A percentile compares a stretch with the other conserved stretches of the same genome.
These are phyloP conservation scores for Mucor saturninus DNA, from an alignment of 371 early-diverging fungal genomes.

Conservation along the genomic window DNA sequence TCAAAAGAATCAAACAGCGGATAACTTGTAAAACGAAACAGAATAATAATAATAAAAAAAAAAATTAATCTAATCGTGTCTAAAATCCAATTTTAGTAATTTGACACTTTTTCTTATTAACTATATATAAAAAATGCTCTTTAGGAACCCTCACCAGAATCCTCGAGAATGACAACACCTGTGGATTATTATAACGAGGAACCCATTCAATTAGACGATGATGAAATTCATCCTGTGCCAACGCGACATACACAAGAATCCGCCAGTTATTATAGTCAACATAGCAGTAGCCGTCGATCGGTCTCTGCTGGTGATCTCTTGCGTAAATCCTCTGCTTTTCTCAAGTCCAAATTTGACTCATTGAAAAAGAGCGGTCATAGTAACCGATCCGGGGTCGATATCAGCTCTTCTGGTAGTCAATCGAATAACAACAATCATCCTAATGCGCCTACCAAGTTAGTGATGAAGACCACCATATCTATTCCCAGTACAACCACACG, in stretches of 20 bases:
- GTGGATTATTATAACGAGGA: conserved; percentile 12
- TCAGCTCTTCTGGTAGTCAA: conserved; percentile 9
- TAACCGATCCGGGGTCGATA: conserved; percentile 8
- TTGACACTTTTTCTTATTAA: conserved; percentile 23
- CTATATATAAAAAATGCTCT: conserved; percentile 5
- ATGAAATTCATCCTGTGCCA: neutral
- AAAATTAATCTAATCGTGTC: conserved; percentile 14
- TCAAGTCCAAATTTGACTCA: conserved; percentile 46
- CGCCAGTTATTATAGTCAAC: neutral
- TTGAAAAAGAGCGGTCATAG: conserved; percentile 20
- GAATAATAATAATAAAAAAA: neutral
- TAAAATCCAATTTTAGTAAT: conserved; percentile 27
- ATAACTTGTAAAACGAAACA: too few relatives aligned
- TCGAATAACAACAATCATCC: conserved; percentile 1
- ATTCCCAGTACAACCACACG: conserved; percentile 7
- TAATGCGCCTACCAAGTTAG: conserved; percentile 31
- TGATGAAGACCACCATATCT: conserved; percentile 49
- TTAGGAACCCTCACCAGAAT: conserved; percentile 31
- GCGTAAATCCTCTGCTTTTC: conserved; percentile 48
- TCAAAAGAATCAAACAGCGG: too few relatives aligned
- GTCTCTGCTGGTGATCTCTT: conserved; percentile 47
- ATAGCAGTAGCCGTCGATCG: conserved; percentile 11
- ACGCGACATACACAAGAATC: neutral
- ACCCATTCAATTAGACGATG: conserved; percentile 19
- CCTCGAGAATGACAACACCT: conserved; percentile 14